A percentile compares a stretch with the other conserved stretches of the same genome.
These are phyloP conservation scores for Scalesia atractyloides DNA, from an alignment of 129 eudicot genomes.

Conservation along the genomic window DNA sequence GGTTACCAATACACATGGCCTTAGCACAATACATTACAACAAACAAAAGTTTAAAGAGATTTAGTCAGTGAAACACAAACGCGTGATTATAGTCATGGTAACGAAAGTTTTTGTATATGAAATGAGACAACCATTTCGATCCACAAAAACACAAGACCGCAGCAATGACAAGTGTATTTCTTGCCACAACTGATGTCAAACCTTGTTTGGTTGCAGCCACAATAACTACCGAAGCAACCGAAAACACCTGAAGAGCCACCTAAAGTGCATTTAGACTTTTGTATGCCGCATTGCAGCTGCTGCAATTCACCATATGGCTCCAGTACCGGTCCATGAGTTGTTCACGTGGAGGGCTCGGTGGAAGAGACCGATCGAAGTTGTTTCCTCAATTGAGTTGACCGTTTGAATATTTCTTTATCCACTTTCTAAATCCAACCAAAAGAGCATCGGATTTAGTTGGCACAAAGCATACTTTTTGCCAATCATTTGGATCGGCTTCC, in stretches of 20 bases:
- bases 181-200: conserved; percentile 36
- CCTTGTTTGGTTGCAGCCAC: conserved; percentile 70
- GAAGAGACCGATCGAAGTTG: conserved; percentile 51
- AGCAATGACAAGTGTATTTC: conserved; percentile 41
- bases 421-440: conserved; percentile 69
- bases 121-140: conserved; percentile 81
- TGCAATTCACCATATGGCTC: conserved; percentile 69
- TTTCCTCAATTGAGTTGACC: conserved; percentile 65
- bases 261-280: conserved; percentile 54
- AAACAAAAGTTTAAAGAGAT: neutral
- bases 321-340: conserved; percentile 85
- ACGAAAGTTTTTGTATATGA: conserved; percentile 69
- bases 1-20: no score
- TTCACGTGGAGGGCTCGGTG: conserved; percentile 79
- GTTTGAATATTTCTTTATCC: conserved; percentile 71
- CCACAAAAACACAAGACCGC: conserved; percentile 69
- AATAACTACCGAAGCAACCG: conserved; percentile 56
- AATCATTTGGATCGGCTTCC: conserved; percentile 60
- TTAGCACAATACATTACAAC: neutral
- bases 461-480: conserved; percentile 77
- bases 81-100: conserved; percentile 83
- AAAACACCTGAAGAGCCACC: conserved; percentile 53
- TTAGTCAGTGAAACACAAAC: conserved; percentile 41
- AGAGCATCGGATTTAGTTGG: conserved; percentile 83
- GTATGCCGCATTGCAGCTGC: conserved; percentile 71